These are phyloP conservation scores for Aureobasidium pullulans DNA, from an alignment of 2,329 filamentous ascomycete genomes.

Conservation along the genomic window DNA sequence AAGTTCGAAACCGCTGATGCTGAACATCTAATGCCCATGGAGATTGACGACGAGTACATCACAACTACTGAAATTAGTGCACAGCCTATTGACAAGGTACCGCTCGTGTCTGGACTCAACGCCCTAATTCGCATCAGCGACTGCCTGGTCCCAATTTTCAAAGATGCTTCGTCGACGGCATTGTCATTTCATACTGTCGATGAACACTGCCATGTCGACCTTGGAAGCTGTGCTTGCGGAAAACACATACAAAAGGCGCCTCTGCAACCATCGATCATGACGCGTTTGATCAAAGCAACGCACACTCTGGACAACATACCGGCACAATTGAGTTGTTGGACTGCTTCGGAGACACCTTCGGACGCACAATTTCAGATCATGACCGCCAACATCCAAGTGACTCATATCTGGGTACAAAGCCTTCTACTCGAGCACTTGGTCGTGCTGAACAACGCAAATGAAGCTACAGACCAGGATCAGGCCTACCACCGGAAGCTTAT, in stretches of 20 bases:
- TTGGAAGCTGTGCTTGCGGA: neutral
- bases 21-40: neutral
- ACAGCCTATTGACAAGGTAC: neutral
- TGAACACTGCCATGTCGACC: neutral
- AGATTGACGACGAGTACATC: neutral
- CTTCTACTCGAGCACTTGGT: neutral
- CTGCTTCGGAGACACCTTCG: neutral
- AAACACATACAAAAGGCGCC: neutral
- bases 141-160: neutral
- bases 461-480: neutral
- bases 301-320: neutral
- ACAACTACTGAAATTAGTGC: neutral
- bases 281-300: neutral
- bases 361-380: neutral
- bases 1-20: neutral
- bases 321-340: neutral
- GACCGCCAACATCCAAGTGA: neutral
- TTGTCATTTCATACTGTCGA: neutral
- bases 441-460: neutral
- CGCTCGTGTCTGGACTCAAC: neutral
- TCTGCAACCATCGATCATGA: neutral
- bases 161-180: neutral
- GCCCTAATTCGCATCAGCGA: neutral
- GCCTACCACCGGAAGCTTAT: neutral
- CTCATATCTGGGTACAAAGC: neutral